Evolutionary conservation across 805 yeast genomes (phyloP), one percentile per base, ranked within the genome.

Genomic region (Wickerhamiella azyma): DNA sequence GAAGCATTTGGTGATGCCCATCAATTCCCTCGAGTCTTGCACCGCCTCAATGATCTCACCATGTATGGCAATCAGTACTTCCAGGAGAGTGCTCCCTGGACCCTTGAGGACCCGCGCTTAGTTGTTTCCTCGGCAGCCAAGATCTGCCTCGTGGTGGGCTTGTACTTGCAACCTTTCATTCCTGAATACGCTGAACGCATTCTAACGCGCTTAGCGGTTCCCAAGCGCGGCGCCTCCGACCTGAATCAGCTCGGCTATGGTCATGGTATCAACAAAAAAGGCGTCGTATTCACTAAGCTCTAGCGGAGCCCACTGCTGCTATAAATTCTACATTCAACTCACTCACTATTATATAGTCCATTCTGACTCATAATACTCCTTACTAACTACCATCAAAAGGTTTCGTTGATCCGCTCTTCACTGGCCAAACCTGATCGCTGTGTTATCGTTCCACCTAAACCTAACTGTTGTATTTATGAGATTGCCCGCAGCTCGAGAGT

Each of bases 81-180:
- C 51, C 94, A 85, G 56, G 65, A 61, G 1, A 64, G 76, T 5
- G 79, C 77, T 54, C 96, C 96, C 0, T 89, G 97, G 97, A 61
- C 65, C 42, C 66, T 64, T 39, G 48, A 52, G 1, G 60, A 60
- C 8, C 53, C 53, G 13, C 48, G 48, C 5, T 35, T 46, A 39
- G 70, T 77, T 11, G 75, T 88, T 2, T 76, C 72, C 50, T 56
- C 74, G 8, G 80, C 85, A 0, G 72, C 83, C 8, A 97, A 89
- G 53, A 71, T 77, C 0, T 69, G 79, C 13, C 69, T 97, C 47
- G 71, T 84, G 0, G 55, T 74, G 9, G 69, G 89, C 1, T 77
- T 89, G 7, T 57, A 83, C 30, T 66, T 81, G 28, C 77, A 72
- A 48, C 85, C 95, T 2, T 68, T 89, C 21, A 76, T 83, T 36